Conservation (phyloP, 164 flowering plant genomes). For the Nymphaea colorata region DNA sequence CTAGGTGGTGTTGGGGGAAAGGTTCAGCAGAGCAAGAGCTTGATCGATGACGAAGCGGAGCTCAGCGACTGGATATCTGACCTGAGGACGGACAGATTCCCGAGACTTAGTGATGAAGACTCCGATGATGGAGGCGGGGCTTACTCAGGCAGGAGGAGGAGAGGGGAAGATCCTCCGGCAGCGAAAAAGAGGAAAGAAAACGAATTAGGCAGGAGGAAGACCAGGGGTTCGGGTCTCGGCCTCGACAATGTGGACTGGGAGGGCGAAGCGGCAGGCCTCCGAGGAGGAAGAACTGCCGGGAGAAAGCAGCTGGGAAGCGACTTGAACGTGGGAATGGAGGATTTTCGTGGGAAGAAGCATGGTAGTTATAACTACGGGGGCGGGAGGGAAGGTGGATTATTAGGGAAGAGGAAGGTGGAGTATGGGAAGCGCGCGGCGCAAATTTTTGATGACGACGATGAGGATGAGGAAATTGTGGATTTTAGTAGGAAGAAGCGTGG, state of each 20-base stretch:
- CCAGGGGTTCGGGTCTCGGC: not conserved
- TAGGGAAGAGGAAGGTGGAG: not conserved
- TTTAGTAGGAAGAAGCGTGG: not conserved
- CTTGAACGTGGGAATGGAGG: not conserved
- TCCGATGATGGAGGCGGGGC: not conserved
- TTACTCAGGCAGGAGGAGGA: not conserved
- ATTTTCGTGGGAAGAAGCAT: not conserved
- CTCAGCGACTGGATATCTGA: slow-evolving; percentile 9
- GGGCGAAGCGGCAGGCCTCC: not conserved
- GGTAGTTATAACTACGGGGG: not conserved
- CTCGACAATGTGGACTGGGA: not conserved
- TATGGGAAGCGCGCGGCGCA: not conserved
- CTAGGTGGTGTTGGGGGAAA: slow-evolving; percentile 2
- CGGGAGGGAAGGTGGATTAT: not conserved
- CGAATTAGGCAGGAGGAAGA: not conserved
- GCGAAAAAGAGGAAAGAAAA: not conserved
- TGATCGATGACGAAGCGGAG: slow-evolving; percentile 10
- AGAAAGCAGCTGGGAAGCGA: not conserved
- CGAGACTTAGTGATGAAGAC: not conserved
- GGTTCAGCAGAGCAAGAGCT: slow-evolving; percentile 2
- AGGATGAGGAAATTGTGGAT: slow-evolving; percentile 1
- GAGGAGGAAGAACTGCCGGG: not conserved
- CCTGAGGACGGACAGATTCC: slow-evolving; percentile 4
- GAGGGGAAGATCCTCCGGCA: not conserved
- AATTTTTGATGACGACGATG: not conserved